These are phyloP conservation scores for Phycomyces nitens DNA, from an alignment of 192 early-diverging fungal genomes.

Conservation along the genomic window DNA sequence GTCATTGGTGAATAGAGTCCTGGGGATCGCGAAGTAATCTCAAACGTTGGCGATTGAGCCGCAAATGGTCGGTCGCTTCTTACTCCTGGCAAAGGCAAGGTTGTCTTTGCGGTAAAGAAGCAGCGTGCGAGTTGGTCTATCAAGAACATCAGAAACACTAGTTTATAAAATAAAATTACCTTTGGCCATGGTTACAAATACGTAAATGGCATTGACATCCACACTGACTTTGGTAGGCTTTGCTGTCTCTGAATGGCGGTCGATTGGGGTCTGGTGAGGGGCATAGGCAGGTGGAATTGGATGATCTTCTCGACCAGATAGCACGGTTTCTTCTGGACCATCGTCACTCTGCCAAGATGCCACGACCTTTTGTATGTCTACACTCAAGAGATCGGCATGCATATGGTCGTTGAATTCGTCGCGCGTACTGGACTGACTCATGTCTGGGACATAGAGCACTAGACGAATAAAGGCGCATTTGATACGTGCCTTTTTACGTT, in stretches of 20 bases:
- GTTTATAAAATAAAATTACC: slow-evolving; percentile 14
- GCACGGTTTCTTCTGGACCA: neutral
- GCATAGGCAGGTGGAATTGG: neutral
- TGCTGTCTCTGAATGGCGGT: neutral
- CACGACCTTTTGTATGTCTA: slow-evolving; percentile 23
- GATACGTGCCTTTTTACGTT: slow-evolving; percentile 4
- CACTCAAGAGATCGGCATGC: slow-evolving; percentile 19
- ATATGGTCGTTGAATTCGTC: slow-evolving; percentile 23
- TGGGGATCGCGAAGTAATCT: slow-evolving; percentile 36
- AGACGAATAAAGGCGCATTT: slow-evolving; percentile 24
- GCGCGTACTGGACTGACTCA: slow-evolving; percentile 24
- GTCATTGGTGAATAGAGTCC: neutral
- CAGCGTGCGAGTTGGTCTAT: slow-evolving; percentile 21
- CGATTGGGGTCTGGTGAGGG: neutral
- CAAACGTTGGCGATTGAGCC: slow-evolving; percentile 37
- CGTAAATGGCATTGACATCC: slow-evolving; percentile 23
- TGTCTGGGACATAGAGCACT: slow-evolving; percentile 29
- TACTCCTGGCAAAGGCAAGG: neutral
- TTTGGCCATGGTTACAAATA: slow-evolving; percentile 24
- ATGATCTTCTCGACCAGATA: neutral
- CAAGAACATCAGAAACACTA: neutral
- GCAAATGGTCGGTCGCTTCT: slow-evolving; percentile 5
- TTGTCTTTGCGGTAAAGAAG: slow-evolving; percentile 36
- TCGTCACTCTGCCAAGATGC: slow-evolving; percentile 12
- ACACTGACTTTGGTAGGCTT: slow-evolving; percentile 26